Base-by-base conservation (phyloP, 768 basidiomycete species). In the Xerocomellus chrysenteron region DNA sequence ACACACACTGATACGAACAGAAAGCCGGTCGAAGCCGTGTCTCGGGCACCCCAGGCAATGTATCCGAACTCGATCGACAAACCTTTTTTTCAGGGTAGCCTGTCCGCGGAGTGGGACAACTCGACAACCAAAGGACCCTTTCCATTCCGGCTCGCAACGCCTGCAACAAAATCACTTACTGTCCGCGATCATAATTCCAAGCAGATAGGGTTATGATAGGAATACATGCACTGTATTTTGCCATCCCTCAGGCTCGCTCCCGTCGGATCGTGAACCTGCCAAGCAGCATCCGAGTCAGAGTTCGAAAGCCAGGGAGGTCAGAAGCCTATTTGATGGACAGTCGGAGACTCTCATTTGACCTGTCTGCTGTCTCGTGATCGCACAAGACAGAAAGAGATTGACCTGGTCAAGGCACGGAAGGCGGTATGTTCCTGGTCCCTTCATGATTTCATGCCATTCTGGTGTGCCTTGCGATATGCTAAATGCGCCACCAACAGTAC, bases 11-110 rank as follows among this genome's bases (percentile, higher is more conserved):
- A 21, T 21, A 21, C 21, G 21, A 21, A 26, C 12, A 42, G 39
- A 59, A 59, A 37, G 45, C 56, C 54, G 49, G 37, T 35, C 49
- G 36, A 45, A 14, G 36, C 26, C 35, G 40, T 14, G 16, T 28
- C 21, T 30, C 37, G 21, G 14, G 41, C 8, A 11, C 32, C 8
- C 11, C 50, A 36, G 30, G 16, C 36, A 35, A 35, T 30, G 4
- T 14, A 33, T 32, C 44, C 26, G 37, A 44, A 8, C 36, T 5
- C 16, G 26, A 30, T 36, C 44, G 42, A 35, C 54, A 26, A 21
- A 14, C 6, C n/a, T 21, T 26, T 47, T 43, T 36, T 36, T 58
- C 56, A 50, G 60, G 60, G 56, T 17, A 43, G 6, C 28, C n/a
- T 44, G 19, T 49, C 56, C 43, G 47, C 47, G 43, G 44, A 39